Base-by-base conservation (phyloP, 2,329 filamentous ascomycete genomes). In the Eutypella sp. region DNA sequence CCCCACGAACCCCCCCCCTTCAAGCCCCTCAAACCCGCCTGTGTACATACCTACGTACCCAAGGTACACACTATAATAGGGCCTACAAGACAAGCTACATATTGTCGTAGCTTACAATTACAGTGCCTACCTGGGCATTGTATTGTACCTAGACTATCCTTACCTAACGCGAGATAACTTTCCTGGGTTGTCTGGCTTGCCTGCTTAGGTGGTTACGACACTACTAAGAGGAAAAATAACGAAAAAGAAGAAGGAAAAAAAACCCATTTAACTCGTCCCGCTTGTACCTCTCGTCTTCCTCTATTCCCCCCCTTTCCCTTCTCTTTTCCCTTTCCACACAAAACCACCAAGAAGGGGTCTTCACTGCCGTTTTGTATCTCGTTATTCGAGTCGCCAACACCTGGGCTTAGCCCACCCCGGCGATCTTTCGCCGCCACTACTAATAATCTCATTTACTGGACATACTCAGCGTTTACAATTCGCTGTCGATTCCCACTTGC, bases 361-460 rank as follows among this genome's bases (percentile, higher is more conserved):
- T 37, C 47, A 22, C 50, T 50, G 55, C 56, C 45, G 59, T 60
- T 61, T 61, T 61, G 61, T 54, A 53, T 50, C 56, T 50, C 50
- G 48, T 49, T 48, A 48, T 50, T 47, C 42, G 54, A 51, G 60
- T 55, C 60, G 57, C 50, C 55, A 60, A 46, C 48, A 52, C 52
- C 50, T 57, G 61, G 61, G 61, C 61, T 55, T 54, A 57, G 61
- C 61, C 60, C 61, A 62, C 57, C 57, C n/a, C 49, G 60, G 58
- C 58, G 59, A 59, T 52, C 51, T 58, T 47, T 57, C 57, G 59
- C 58, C 59, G 60, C 58, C 59, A 54, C 46, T 47, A 33, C 29
- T 15, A 33, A 11, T 15, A 33, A 40, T 47, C 41, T 47, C 51
- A 45, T 47, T 43, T 34, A 44, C 45, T 50, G 41, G 42, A 36